These are phyloP conservation scores for Aspergillus nidulans DNA, from an alignment of 495 filamentous ascomycete genomes.

Conservation along the genomic window DNA sequence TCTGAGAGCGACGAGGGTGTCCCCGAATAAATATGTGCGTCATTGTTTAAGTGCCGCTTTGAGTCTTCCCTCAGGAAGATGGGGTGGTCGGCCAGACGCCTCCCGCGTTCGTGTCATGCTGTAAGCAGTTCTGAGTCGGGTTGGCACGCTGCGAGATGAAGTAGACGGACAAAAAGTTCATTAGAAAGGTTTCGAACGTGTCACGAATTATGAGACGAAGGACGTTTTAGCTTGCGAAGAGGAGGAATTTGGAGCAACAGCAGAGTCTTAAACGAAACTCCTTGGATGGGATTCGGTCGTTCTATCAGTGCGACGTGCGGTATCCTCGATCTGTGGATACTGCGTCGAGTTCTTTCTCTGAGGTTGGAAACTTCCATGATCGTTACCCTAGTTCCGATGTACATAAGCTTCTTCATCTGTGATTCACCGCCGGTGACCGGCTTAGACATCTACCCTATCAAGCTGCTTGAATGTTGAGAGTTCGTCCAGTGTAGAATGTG, in stretches of 20 bases:
- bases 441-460: constrained; percentile 20
- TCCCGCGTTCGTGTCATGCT: not conserved
- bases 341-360: constrained; percentile 8
- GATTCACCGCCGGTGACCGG: constrained; percentile 32
- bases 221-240: constrained; percentile 33
- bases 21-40: constrained; percentile 35
- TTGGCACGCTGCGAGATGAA: not conserved
- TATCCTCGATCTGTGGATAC: constrained; percentile 16
- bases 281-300: constrained; percentile 15
- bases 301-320: constrained; percentile 13
- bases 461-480: not conserved
- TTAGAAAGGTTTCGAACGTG: constrained; percentile 29
- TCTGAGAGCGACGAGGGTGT: constrained; percentile 83
- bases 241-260: constrained; percentile 30
- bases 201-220: constrained; percentile 37
- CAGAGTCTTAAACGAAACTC: constrained; percentile 13
- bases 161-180: constrained; percentile 37
- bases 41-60: constrained; percentile 10
- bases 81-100: not conserved
- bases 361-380: constrained; percentile 9
- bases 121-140: not conserved
- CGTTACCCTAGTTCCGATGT: constrained; percentile 34
- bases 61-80: not conserved
- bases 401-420: constrained; percentile 37
- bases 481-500: not conserved